Percentiles rank a stretch among this genome's conserved stretches.
Conservation (phyloP, 305 asterid genomes). For the Fraxinus latifolia region DNA sequence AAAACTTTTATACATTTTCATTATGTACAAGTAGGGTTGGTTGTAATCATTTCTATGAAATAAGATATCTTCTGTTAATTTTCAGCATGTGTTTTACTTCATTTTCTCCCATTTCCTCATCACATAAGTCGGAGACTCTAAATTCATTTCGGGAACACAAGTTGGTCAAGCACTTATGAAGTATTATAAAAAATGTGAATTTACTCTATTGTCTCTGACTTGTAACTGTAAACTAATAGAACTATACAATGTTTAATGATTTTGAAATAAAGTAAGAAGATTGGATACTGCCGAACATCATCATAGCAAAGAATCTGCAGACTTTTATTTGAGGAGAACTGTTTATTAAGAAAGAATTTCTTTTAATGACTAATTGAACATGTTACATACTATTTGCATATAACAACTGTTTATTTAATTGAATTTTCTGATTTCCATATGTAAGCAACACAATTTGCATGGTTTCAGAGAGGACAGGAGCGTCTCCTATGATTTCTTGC, state of each 20-base stretch:
- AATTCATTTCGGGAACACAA: neutral
- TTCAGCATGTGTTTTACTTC: neutral
- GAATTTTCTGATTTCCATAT: neutral
- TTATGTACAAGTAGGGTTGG: neutral
- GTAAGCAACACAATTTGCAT: neutral
- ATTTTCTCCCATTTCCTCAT: neutral
- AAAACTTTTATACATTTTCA: neutral
- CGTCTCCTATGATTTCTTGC: neutral
- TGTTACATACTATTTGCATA: neutral
- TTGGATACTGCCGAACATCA: neutral
- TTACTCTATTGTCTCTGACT: neutral
- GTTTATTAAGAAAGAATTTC: neutral
- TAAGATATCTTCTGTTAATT: neutral
- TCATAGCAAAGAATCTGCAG: neutral
- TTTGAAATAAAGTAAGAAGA: neutral
- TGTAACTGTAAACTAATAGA: neutral
- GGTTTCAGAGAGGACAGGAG: neutral
- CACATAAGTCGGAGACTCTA: neutral
- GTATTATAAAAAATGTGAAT: neutral
- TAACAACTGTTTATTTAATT: neutral
- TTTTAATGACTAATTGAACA: neutral
- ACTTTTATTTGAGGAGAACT: neutral
- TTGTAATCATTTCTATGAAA: neutral
- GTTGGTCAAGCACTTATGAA: neutral
- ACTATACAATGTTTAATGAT: neutral